Evolutionary conservation across 2,329 filamentous ascomycete genomes (phyloP).

Genomic region (Arthrobotrys pseudoclavata): DNA sequence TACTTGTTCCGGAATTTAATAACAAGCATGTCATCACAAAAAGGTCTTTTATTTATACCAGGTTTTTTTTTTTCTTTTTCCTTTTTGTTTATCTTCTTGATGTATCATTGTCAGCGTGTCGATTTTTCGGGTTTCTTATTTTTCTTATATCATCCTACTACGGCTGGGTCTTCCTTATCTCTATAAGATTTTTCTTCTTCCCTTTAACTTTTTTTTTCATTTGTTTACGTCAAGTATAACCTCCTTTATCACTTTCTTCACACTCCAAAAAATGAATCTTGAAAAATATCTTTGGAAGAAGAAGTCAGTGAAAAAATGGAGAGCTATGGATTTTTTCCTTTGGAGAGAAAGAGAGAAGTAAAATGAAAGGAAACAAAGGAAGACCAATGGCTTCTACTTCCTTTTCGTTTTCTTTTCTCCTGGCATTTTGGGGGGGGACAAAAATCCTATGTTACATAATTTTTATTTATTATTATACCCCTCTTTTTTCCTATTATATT

Average conservation of each 20-base stretch:
- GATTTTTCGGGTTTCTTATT: slow-evolving; percentile 35
- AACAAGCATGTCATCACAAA: slow-evolving; percentile 52
- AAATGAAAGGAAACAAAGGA: background rate
- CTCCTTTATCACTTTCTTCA: slow-evolving; percentile 15
- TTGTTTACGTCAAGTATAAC: slow-evolving; percentile 21
- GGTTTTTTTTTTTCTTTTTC: slow-evolving; percentile 30
- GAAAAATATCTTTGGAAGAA: background rate
- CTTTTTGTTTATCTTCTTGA: slow-evolving; percentile 30
- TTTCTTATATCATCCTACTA: slow-evolving; percentile 52
- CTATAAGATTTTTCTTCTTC: slow-evolving; percentile 43
- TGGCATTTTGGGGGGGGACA: slow-evolving; percentile 3
- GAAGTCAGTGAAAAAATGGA: slow-evolving; percentile 24
- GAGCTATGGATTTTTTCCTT: slow-evolving; percentile 54
- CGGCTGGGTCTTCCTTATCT: slow-evolving; percentile 51
- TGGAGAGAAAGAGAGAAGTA: background rate
- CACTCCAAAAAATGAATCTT: slow-evolving; percentile 24
- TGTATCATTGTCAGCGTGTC: slow-evolving; percentile 61
- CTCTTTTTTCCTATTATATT: slow-evolving; percentile 10
- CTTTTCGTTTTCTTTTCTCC: slow-evolving; percentile 36
- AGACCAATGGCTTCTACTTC: slow-evolving; percentile 40
- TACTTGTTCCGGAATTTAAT: slow-evolving; percentile 54
- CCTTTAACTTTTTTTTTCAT: slow-evolving; percentile 19
- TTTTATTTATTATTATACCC: slow-evolving; percentile 57
- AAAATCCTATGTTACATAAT: slow-evolving; percentile 34
- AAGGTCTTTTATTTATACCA: slow-evolving; percentile 59